Conservation (phyloP, 2,329 filamentous ascomycete species). For the Trichophaea hybrida region DNA sequence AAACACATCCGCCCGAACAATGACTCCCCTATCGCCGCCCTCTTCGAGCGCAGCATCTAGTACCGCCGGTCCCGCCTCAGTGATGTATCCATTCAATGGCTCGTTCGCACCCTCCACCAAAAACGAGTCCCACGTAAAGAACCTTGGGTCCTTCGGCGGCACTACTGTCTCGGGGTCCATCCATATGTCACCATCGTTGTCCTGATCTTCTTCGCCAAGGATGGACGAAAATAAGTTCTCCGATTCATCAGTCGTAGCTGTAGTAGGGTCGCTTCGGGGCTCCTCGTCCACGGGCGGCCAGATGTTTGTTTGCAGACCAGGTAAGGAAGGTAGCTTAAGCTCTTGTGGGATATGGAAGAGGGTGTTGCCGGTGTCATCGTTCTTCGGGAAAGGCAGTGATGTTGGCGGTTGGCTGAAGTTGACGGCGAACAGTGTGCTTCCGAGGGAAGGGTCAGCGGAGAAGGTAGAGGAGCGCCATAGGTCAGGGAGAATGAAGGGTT, state of each 20-base stretch:
- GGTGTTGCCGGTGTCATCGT: not conserved
- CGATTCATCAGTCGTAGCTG: not conserved
- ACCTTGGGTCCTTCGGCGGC: conserved; percentile 29
- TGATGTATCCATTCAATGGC: conserved; percentile 42
- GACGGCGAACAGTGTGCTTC: conserved; percentile 14
- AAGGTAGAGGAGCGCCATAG: conserved; percentile 15
- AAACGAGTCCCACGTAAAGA: conserved; percentile 59
- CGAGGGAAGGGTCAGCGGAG: conserved; percentile 6
- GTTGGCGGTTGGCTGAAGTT: not conserved
- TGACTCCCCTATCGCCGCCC: conserved; percentile 25
- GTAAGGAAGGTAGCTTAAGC: not conserved
- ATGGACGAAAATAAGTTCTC: not conserved
- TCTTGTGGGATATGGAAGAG: not conserved
- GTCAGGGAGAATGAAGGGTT: conserved; percentile 18
- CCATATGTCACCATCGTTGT: conserved; percentile 36
- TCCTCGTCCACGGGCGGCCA: not conserved
- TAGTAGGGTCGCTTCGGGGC: not conserved
- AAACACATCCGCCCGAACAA: conserved; percentile 32
- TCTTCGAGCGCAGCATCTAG: conserved; percentile 49
- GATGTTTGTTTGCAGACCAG: not conserved
- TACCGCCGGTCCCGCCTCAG: conserved; percentile 50
- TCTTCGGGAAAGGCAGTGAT: not conserved
- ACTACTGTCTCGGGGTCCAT: conserved; percentile 29
- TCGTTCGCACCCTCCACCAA: conserved; percentile 33
- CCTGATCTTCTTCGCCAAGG: not conserved